Evolutionary conservation across 1,284 basidiomycete species (phyloP), one percentile per base, ranked within the genome.

Genomic region (Apiotrichum mycotoxinovorans): DNA sequence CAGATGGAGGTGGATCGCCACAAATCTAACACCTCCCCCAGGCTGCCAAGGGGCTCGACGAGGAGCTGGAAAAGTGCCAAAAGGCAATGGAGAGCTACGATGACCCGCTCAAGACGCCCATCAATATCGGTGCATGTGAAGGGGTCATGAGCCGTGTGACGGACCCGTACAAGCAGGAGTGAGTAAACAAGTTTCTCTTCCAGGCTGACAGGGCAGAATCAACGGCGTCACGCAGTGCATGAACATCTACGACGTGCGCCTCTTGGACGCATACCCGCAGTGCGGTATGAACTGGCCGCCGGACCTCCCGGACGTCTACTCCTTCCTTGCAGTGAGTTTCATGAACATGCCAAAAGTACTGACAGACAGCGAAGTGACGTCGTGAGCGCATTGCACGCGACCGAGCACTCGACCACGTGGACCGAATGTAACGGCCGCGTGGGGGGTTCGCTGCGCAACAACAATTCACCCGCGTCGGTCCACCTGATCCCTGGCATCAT

Each of bases 251-350:
- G 96, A 99, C 70, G 84, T 98, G 22, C 87, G 96, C 34, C 79
- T 91, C 27, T 85, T 87, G 54, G 96, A 99, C 72, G 82, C 82
- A 15, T 80, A 75, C 46, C 94, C 94, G n/a, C 87, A 85, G 3
- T 99, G 95, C 75, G 95, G 95, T 1, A 90, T 98, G 91, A 95
- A 95, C 75, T 99, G 95, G 95, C 95, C 95, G 4, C 86, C 87
- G n/a, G 91, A 92, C 64, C 83, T 98, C 25, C 74, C 80, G 11
- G 84, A 87, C 47, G 82, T 97, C 38, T 87, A 86, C 42, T 78
- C 80, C 4, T 97, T 94, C 71, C 83, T 99, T 15, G 84, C 83
- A 26, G 91, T 93, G 72, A 57, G 88, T 47, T 9, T 17, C 40
- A 5, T 42, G 54, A 43, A 34, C 40, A 41, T 43, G 9, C 12